Evolutionary conservation across 1,284 basidiomycete species (phyloP).

Genomic region (Stygiomarasmius scandens): DNA sequence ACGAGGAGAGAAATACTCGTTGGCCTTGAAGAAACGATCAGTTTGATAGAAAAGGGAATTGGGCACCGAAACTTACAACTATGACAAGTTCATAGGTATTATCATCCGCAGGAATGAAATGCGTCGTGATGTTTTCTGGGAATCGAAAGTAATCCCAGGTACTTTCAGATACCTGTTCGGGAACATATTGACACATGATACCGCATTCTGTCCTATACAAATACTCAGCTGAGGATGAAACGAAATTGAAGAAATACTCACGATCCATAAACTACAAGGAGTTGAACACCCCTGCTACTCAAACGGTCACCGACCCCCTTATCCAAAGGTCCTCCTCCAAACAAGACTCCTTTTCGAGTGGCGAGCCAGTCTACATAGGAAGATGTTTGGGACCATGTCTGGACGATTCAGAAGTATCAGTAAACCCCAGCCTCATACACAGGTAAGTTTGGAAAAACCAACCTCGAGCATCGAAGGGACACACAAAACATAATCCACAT

Average conservation of each 20-base stretch:
- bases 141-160: constrained; percentile 30
- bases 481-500: too few relatives aligned
- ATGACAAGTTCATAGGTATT: constrained; percentile 23
- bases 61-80: constrained; percentile 12
- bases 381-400: constrained; percentile 18
- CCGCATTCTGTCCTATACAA: neutral
- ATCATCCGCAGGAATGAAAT: constrained; percentile 15
- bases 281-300: constrained; percentile 21
- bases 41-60: too few relatives aligned
- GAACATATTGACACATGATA: constrained; percentile 10
- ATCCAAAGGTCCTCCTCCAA: constrained; percentile 30
- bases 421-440: too few relatives aligned
- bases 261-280: constrained; percentile 27
- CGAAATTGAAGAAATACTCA: constrained; percentile 14
- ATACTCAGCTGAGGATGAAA: too few relatives aligned
- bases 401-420: too few relatives aligned
- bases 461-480: too few relatives aligned
- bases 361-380: constrained; percentile 10
- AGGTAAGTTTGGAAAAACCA: too few relatives aligned
- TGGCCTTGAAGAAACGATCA: neutral
- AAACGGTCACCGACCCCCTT: constrained; percentile 29
- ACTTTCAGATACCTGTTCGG: constrained; percentile 18
- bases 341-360: constrained; percentile 19
- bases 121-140: constrained; percentile 17
- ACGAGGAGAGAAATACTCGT: constrained; percentile 6